A percentile compares a stretch with the other conserved stretches of the same genome.
Evolutionary conservation across 2,329 filamentous ascomycete genomes (phyloP).

Genomic region (Hypoxylon sp.): DNA sequence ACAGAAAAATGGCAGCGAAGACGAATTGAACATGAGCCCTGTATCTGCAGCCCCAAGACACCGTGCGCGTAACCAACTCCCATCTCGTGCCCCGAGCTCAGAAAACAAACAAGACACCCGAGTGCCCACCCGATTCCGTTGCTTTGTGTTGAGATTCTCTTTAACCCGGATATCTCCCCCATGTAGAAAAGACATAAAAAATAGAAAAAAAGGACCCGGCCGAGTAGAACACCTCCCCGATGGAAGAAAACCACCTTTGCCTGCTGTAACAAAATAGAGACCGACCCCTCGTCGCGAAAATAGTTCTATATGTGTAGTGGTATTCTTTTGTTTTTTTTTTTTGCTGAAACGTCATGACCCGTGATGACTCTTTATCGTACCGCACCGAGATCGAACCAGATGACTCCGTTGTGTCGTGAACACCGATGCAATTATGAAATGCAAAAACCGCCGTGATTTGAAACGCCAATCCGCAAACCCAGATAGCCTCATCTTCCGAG

Average conservation of each 20-base stretch:
- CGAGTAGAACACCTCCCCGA: conserved; percentile 38
- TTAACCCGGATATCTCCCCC: conserved; percentile 45
- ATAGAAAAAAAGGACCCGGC: conserved; percentile 24
- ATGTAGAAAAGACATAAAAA: conserved; percentile 26
- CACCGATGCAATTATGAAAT: conserved; percentile 61
- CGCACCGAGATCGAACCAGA: conserved; percentile 51
- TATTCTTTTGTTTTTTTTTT: conserved; percentile 54
- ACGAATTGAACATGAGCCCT: conserved; percentile 43
- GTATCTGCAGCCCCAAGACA: conserved; percentile 46
- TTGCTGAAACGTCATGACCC: conserved; percentile 60
- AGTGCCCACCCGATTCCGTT: conserved; percentile 43
- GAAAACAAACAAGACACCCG: conserved; percentile 44
- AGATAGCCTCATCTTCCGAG: conserved; percentile 52
- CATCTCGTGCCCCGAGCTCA: conserved; percentile 43
- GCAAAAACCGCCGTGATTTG: conserved; percentile 52
- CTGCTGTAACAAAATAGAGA: conserved; percentile 50
- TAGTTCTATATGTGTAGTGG: conserved; percentile 61
- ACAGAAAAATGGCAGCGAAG: conserved; percentile 15
- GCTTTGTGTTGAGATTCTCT: conserved; percentile 46
- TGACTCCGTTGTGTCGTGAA: conserved; percentile 55
- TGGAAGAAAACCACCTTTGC: conserved; percentile 38
- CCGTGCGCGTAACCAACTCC: conserved; percentile 49
- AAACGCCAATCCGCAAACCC: conserved; percentile 56
- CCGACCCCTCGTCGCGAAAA: conserved; percentile 50
- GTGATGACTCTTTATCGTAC: conserved; percentile 57